phyloP scores from a whole-genome alignment of 2,329 filamentous ascomycete species.

The Didymella segeticola region DNA sequence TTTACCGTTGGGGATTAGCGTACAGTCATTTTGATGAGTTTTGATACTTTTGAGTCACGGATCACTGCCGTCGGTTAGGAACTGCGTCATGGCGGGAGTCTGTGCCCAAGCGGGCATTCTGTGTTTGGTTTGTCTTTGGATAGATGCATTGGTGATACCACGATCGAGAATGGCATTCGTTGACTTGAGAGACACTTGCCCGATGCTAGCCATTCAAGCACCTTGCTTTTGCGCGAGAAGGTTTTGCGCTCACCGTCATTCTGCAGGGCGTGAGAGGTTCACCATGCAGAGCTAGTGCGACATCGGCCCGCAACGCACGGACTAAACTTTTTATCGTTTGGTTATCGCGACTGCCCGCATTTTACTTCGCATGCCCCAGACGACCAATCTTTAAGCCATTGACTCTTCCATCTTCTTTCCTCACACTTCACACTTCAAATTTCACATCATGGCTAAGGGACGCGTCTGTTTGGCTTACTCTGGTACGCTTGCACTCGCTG shows the following conservation, averaged over 20 bases:
- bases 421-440: constrained; percentile 10
- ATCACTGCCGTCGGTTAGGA: not conserved
- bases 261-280: constrained; percentile 9
- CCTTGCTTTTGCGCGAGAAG: not conserved
- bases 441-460: constrained; percentile 47
- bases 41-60: constrained; percentile 20
- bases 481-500: constrained; percentile 33
- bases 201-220: constrained; percentile 9
- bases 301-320: constrained; percentile 30
- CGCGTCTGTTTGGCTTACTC: constrained; percentile 60
- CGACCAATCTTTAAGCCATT: constrained; percentile 21
- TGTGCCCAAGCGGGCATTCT: not conserved
- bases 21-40: constrained; percentile 15
- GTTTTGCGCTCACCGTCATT: constrained; percentile 12
- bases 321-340: constrained; percentile 23
- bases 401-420: constrained; percentile 23
- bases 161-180: not conserved
- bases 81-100: not conserved
- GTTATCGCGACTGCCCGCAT: constrained; percentile 20
- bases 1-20: constrained; percentile 15
- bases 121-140: not conserved
- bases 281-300: constrained; percentile 13
- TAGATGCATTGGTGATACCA: constrained; percentile 15
- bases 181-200: not conserved
- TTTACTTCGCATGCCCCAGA: constrained; percentile 23